These are phyloP conservation scores for Tritrichomonas foetus DNA, from an alignment of 208 protist species.

Conservation along the genomic window DNA sequence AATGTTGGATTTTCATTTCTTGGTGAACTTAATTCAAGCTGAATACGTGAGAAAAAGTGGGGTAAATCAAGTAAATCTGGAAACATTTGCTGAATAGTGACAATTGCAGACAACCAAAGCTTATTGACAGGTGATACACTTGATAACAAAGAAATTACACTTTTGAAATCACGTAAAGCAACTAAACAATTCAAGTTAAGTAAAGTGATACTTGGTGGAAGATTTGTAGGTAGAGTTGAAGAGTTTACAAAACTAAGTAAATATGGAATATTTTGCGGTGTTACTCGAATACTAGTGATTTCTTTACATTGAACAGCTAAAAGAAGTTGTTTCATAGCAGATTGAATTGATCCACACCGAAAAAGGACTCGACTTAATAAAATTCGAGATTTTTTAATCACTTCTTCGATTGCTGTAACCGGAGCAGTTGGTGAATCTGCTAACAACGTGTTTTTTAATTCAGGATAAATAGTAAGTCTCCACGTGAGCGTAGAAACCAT, in stretches of 20 bases:
- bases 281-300: too few species aligned
- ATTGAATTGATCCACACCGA: not conserved
- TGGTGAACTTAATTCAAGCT: not conserved
- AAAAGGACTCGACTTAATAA: not conserved
- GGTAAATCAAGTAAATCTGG: not conserved
- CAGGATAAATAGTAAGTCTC: not conserved
- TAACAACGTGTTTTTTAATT: not conserved
- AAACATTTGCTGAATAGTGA: not conserved
- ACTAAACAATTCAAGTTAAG: not conserved
- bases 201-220: too few species aligned
- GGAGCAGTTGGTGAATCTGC: not conserved
- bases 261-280: too few species aligned
- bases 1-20: not conserved
- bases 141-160: not conserved
- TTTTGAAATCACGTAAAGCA: not conserved
- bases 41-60: not conserved
- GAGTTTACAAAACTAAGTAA: too few species aligned
- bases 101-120: not conserved
- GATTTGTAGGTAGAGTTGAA: too few species aligned
- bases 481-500: not conserved
- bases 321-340: not conserved
- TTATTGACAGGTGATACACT: too few species aligned
- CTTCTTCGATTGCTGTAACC: not conserved
- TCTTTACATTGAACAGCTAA: not conserved
- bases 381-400: not conserved